phyloP scores from a whole-genome alignment of 1,284 basidiomycete genomes.

The Puccinia triticina region DNA sequence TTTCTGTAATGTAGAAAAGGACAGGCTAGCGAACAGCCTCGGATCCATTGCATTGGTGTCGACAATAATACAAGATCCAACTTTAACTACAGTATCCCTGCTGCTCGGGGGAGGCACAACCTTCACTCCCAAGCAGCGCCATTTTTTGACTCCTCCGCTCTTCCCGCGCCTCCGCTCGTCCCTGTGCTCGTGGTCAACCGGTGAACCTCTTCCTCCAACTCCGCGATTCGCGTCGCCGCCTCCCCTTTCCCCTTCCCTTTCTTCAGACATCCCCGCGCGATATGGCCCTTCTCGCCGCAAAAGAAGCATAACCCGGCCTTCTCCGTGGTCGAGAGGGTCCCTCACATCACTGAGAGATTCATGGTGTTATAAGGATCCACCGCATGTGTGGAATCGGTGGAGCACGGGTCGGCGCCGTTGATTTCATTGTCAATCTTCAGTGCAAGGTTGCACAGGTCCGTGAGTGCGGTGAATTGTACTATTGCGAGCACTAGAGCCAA shows the following conservation, averaged over 20 bases:
- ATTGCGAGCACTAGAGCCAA: no score
- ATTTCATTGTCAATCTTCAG: conserved; percentile 15
- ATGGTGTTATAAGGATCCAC: no score
- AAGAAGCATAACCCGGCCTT: not conserved
- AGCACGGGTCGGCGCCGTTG: not conserved
- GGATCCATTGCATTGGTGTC: not conserved
- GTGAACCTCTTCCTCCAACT: not conserved
- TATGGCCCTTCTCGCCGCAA: not conserved
- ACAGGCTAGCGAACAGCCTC: not conserved
- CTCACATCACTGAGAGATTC: not conserved
- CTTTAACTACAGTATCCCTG: not conserved
- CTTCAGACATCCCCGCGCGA: not conserved
- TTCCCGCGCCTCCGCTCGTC: no score
- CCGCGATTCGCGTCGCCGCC: not conserved
- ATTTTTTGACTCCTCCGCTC: no score
- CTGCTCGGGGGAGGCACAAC: no score
- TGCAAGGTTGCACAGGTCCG: no score
- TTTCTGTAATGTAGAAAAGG: not conserved
- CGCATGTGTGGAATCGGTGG: no score
- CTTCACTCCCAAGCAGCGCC: no score
- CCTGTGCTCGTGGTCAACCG: not conserved
- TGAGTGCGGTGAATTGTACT: no score
- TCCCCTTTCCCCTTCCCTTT: not conserved
- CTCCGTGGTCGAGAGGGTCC: not conserved
- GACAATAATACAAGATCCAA: not conserved